phyloP scores from a whole-genome alignment of 305 asterid genomes.

The Fraxinus latifolia region DNA sequence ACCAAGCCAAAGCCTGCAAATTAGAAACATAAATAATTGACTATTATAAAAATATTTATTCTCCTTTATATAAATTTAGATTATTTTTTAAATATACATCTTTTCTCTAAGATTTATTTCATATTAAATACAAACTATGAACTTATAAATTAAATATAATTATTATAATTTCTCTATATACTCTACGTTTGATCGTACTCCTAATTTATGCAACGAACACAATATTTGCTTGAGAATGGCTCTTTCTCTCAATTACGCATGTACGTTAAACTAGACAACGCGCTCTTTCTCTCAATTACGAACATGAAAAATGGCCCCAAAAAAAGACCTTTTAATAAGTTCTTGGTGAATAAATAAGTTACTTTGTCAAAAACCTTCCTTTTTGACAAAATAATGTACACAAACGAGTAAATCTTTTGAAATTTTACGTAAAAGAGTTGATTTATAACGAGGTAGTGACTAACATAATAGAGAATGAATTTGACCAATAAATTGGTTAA shows the following conservation, averaged over 20 bases:
- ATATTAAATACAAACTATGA: neutral
- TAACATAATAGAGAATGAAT: neutral
- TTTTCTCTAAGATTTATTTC: neutral
- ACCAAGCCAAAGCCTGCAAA: neutral
- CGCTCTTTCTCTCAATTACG: neutral
- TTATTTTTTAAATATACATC: neutral
- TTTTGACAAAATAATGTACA: neutral
- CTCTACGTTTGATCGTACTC: neutral
- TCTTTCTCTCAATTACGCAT: neutral
- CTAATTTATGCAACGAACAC: neutral
- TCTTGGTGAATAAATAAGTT: neutral
- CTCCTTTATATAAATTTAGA: neutral
- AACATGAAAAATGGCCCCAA: neutral
- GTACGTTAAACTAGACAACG: neutral
- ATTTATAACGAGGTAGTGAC: neutral
- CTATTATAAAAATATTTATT: neutral
- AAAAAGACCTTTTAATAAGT: no score
- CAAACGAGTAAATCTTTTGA: neutral
- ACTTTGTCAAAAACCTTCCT: neutral
- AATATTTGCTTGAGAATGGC: neutral
- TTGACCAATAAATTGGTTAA: neutral
- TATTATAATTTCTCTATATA: neutral
- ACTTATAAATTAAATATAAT: neutral
- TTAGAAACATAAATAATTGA: neutral
- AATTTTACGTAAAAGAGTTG: neutral